Percentiles rank a stretch among this genome's conserved stretches.
Conservation (phyloP, 306 rosid genomes). For the Senna tora region DNA sequence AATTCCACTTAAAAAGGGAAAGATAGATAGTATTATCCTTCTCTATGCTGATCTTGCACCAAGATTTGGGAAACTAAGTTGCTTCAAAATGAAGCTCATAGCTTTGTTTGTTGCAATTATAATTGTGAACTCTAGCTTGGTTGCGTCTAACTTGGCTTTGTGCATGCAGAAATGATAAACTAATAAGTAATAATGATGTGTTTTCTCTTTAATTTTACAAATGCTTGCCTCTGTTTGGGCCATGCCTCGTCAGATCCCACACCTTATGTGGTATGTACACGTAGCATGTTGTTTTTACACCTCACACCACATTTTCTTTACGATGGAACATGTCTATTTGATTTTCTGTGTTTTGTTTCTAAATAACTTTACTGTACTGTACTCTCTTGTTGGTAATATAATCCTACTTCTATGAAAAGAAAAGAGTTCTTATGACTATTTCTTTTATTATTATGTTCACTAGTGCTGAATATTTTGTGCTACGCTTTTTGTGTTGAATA, state of each 20-base stretch:
- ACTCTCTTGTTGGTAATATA: too few relatives aligned
- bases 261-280: conserved; percentile 8
- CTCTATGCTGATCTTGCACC: too few relatives aligned
- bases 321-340: too few relatives aligned
- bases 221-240: conserved; percentile 32
- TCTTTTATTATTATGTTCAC: too few relatives aligned
- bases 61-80: conserved; percentile 13
- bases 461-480: too few relatives aligned
- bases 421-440: too few relatives aligned
- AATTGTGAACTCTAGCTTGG: conserved; percentile 30
- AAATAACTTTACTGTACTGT: too few relatives aligned
- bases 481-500: too few relatives aligned
- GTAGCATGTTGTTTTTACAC: conserved; percentile 31
- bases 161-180: conserved; percentile 33
- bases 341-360: too few relatives aligned
- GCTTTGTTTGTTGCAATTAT: conserved; percentile 42
- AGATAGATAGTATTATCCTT: too few relatives aligned
- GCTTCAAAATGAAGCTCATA: conserved; percentile 50
- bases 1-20: too few relatives aligned
- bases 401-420: too few relatives aligned
- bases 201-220: conserved; percentile 35
- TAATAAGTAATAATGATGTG: conserved; percentile 33
- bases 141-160: not conserved
- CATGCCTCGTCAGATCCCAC: conserved; percentile 37
- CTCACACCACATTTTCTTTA: not conserved